Evolutionary conservation across 2,329 filamentous ascomycete genomes (phyloP).

Genomic region (Penicillium sp.): DNA sequence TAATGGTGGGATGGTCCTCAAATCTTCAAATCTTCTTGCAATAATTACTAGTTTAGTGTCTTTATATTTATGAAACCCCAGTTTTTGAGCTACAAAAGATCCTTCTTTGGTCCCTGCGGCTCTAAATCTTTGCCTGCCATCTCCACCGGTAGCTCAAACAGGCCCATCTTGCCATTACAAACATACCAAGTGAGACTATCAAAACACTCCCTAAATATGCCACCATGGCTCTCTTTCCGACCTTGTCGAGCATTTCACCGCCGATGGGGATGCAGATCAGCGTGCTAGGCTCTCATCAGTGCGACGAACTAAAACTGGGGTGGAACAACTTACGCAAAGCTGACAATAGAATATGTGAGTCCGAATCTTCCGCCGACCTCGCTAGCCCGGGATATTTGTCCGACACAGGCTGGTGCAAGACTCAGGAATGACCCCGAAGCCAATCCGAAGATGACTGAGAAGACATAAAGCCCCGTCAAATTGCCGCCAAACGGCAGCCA

Average conservation of each 20-base stretch:
- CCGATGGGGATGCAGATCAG: conserved; percentile 51
- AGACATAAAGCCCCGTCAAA: conserved; percentile 24
- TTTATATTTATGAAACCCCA: not conserved
- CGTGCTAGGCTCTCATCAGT: conserved; percentile 26
- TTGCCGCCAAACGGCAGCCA: conserved; percentile 46
- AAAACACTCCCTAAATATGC: conserved; percentile 48
- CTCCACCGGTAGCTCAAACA: conserved; percentile 41
- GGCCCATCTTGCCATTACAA: conserved; percentile 40
- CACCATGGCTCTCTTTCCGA: conserved; percentile 47
- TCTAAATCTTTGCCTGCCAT: conserved; percentile 38
- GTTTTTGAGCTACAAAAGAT: not conserved
- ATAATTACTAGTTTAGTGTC: not conserved
- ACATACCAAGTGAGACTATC: conserved; percentile 36
- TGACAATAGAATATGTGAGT: conserved; percentile 51
- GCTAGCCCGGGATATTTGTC: conserved; percentile 49
- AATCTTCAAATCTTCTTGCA: not conserved
- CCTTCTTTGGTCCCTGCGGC: not conserved
- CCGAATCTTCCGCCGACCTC: conserved; percentile 51
- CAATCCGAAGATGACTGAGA: conserved; percentile 47
- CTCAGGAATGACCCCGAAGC: conserved; percentile 51
- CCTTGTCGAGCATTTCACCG: conserved; percentile 50
- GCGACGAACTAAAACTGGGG: not conserved
- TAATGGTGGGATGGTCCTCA: too few species aligned
- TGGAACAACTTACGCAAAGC: conserved; percentile 41
- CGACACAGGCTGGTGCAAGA: conserved; percentile 48